A percentile compares a stretch with the other conserved stretches of the same genome.
Conservation (phyloP, 495 filamentous ascomycete genomes). For the Aspergillus nidulans region DNA sequence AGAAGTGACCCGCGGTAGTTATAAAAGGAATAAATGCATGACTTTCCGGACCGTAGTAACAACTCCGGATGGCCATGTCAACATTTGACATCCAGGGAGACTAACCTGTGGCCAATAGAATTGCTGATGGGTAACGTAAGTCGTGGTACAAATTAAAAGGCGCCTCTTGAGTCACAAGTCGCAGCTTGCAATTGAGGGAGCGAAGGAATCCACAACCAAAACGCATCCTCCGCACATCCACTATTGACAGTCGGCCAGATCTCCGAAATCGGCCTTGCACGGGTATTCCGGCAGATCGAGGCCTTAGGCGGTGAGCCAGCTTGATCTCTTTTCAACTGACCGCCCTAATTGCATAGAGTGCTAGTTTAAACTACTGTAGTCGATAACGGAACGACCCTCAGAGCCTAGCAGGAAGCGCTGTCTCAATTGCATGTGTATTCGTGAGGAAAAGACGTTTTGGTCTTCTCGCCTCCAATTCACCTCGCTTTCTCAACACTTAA, state of each 20-base stretch:
- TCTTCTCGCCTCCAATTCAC: too few species aligned
- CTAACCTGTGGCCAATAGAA: background rate
- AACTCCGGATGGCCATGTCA: conserved; percentile 26
- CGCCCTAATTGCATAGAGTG: background rate
- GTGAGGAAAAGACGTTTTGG: too few species aligned
- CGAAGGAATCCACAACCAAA: background rate
- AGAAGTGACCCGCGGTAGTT: conserved; percentile 8
- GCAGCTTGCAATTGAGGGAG: background rate
- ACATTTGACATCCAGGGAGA: background rate
- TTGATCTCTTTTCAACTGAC: conserved; percentile 15
- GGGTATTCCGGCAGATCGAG: conserved; percentile 10
- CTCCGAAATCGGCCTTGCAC: conserved; percentile 17
- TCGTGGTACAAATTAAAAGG: background rate
- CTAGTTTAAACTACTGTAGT: background rate
- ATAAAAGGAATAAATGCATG: conserved; percentile 11
- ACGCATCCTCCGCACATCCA: background rate
- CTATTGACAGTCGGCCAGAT: conserved; percentile 7
- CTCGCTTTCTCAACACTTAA: too few species aligned
- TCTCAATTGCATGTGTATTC: too few species aligned
- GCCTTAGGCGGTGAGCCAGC: conserved; percentile 11
- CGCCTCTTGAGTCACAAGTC: conserved; percentile 1
- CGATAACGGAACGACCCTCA: background rate
- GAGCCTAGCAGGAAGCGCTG: too few species aligned
- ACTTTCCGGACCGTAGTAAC: conserved; percentile 27
- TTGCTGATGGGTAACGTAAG: background rate